Percentiles rank a stretch among this genome's conserved stretches.
These are phyloP conservation scores for Trichosporon sp. DNA, from an alignment of 1,284 basidiomycete species.

Conservation along the genomic window DNA sequence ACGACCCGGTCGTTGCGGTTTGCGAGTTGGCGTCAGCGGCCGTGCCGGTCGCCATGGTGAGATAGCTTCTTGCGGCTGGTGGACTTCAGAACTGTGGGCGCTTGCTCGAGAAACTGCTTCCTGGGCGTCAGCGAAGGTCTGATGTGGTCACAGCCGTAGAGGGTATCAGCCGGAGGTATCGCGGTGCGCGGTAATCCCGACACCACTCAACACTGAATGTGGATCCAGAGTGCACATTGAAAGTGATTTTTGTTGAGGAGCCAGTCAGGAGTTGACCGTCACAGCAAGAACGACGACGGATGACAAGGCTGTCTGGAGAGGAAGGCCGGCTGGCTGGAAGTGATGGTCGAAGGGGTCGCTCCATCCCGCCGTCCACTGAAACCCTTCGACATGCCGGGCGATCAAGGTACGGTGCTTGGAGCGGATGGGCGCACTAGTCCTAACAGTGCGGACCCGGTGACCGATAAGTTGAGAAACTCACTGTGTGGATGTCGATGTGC, in stretches of 20 bases:
- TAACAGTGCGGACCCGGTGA: background rate
- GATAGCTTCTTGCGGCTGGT: background rate
- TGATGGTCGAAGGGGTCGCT: background rate
- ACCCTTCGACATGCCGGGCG: background rate
- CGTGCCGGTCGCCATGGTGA: background rate
- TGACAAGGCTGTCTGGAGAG: background rate
- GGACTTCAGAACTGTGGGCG: background rate
- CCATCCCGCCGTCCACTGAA: background rate
- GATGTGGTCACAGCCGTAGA: too few relatives aligned
- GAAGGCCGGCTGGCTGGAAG: background rate
- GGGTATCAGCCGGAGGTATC: too few relatives aligned
- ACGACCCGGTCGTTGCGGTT: constrained; percentile 31
- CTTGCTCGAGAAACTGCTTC: background rate
- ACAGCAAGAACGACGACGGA: background rate
- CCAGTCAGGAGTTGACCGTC: too few relatives aligned
- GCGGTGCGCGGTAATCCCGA: background rate
- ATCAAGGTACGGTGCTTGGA: background rate
- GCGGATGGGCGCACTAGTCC: background rate
- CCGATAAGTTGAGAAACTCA: too few relatives aligned
- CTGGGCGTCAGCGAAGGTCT: background rate
- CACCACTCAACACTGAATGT: background rate
- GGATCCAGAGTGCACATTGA: background rate
- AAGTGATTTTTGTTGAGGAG: too few relatives aligned
- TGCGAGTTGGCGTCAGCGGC: constrained; percentile 5
- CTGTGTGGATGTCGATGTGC: background rate